Base-by-base conservation (phyloP, 2,329 filamentous ascomycete species). In the Xylaria multiplex region DNA sequence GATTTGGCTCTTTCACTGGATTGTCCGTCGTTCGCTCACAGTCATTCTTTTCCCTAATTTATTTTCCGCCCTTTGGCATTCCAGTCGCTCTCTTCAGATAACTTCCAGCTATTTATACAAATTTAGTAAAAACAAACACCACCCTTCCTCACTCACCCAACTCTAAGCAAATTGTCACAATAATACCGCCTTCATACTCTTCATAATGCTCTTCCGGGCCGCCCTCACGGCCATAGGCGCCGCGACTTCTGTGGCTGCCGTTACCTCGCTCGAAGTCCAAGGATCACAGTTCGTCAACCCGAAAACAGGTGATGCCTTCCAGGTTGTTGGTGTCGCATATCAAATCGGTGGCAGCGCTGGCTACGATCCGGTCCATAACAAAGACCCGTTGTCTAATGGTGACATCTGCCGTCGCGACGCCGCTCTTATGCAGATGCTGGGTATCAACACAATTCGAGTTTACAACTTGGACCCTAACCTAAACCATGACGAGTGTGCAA, bases 261-360 rank as follows among this genome's bases (percentile, higher is more conserved):
- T 91, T 58, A 82, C 82, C 65, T 78, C 86, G 9, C 83, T 91
- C 58, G 81, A 83, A 66, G 82, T 89, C 67, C 74, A 85, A 64
- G 87, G 86, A 70, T 82, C 81, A 66, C 81, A 88, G 74, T 89
- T 91, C 65, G 81, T 90, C 77, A 88, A 90, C 78, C 80, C 85
- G 48, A 78, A 79, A 65, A 86, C 83, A 24, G 86, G 86, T 66
- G 81, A 87, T 73, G 84, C 84, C 68, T 90, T 90, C 79, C 86
- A 90, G 80, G 83, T 91, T 66, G 83, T 90, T 57, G 89, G 89
- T 71, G 84, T 89, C 71, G 89, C 88, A 75, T 91, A 91, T 79
- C 89, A 91, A 77, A 89, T 89, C 49, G 89, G 88, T 67, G 89
- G 89, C 69, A 86, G 85, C 67, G 83, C 88, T 50, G 88, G 85